Evolutionary conservation across 2,329 filamentous ascomycete species (phyloP).

Genomic region (Alternaria ventricosa): DNA sequence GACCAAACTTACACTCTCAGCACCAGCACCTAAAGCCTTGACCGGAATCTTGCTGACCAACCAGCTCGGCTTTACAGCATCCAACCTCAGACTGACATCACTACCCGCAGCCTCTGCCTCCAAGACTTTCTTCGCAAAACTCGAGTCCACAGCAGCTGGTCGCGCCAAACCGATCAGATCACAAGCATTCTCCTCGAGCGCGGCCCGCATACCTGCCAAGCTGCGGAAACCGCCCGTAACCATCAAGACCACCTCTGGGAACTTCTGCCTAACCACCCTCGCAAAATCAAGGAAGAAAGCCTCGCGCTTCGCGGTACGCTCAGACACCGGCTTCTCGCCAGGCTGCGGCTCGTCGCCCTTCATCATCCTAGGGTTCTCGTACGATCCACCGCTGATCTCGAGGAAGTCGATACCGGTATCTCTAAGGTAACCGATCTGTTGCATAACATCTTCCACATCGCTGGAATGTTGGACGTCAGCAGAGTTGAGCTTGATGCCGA

Average conservation of each 20-base stretch:
- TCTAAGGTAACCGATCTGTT: constrained; percentile 62
- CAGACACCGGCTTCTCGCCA: constrained; percentile 3
- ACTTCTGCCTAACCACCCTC: constrained; percentile 54
- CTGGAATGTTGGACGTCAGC: constrained; percentile 54
- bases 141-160: constrained; percentile 18
- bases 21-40: constrained; percentile 1
- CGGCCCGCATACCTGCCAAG: constrained; percentile 62
- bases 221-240: constrained; percentile 66
- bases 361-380: constrained; percentile 13
- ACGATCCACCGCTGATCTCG: constrained; percentile 69
- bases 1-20: neutral
- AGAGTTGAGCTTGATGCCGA: constrained; percentile 61
- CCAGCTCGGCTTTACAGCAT: constrained; percentile 6
- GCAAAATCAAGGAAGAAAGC: constrained; percentile 73
- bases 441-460: constrained; percentile 58
- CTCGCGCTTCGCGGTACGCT: constrained; percentile 62
- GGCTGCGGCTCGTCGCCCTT: constrained; percentile 1
- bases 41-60: constrained; percentile 7
- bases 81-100: constrained; percentile 2
- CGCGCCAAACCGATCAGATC: constrained; percentile 24
- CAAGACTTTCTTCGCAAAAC: constrained; percentile 12
- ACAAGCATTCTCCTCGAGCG: constrained; percentile 51
- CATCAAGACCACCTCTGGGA: constrained; percentile 52
- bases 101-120: constrained; percentile 5
- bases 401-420: constrained; percentile 67